Conservation (phyloP, 2,329 filamentous ascomycete genomes). For the Fusarium ramigenum region DNA sequence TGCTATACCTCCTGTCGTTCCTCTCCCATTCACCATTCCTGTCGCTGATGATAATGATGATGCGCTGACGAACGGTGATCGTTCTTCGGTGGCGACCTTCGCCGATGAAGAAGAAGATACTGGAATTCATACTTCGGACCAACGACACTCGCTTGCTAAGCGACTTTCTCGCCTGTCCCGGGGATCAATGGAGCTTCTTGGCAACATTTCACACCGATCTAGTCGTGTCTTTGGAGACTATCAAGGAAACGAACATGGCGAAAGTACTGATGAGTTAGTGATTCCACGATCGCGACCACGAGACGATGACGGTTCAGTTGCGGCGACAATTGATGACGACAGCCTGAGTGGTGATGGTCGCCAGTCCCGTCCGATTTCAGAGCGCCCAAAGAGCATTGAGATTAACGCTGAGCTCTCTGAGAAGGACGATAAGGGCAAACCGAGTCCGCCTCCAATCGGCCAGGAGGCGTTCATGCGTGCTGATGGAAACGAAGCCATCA, state of each 20-base stretch:
- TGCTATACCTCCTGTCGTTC: slow-evolving; percentile 62
- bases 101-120: slow-evolving; percentile 68
- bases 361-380: slow-evolving; percentile 39
- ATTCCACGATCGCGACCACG: slow-evolving; percentile 44
- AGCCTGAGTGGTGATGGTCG: slow-evolving; percentile 55
- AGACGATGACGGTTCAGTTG: slow-evolving; percentile 62
- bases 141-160: slow-evolving; percentile 55
- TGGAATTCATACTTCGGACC: slow-evolving; percentile 30
- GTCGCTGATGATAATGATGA: slow-evolving; percentile 54
- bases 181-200: slow-evolving; percentile 56
- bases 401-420: slow-evolving; percentile 52
- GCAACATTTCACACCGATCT: slow-evolving; percentile 53
- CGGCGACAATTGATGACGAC: slow-evolving; percentile 66
- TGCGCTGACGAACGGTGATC: slow-evolving; percentile 54
- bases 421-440: slow-evolving; percentile 29
- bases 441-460: slow-evolving; percentile 9
- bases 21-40: slow-evolving; percentile 72
- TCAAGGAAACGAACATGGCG: slow-evolving; percentile 41
- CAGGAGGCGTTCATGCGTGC: slow-evolving; percentile 17
- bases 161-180: slow-evolving; percentile 62
- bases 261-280: slow-evolving; percentile 60
- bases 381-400: slow-evolving; percentile 48
- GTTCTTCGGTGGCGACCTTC: slow-evolving; percentile 76
- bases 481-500: slow-evolving; percentile 1
- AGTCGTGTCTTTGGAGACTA: slow-evolving; percentile 28